Evolutionary conservation across 2,329 filamentous ascomycete genomes (phyloP).

Genomic region (Anthostomella pinea): DNA sequence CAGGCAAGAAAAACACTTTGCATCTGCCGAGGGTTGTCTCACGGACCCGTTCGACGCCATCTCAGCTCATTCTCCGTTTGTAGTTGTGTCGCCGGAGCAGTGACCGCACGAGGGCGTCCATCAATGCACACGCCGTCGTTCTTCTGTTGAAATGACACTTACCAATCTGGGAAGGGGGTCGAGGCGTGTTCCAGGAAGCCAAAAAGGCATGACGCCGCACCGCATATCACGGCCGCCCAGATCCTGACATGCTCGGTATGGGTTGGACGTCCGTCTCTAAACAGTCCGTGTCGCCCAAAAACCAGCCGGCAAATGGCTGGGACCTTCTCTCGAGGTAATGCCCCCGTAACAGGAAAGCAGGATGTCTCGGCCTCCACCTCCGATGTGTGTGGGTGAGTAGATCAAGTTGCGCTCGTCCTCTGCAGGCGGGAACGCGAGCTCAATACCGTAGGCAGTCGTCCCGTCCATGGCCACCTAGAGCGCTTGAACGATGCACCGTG

Average conservation of each 20-base stretch:
- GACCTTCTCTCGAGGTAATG: no score
- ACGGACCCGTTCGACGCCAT: slow-evolving; percentile 13
- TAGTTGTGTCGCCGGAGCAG: slow-evolving; percentile 20
- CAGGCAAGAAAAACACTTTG: no score
- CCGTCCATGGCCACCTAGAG: no score
- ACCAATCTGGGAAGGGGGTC: slow-evolving; percentile 21
- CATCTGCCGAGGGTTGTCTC: slow-evolving; percentile 14
- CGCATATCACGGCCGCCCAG: slow-evolving; percentile 12
- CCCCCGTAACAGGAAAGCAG: neutral
- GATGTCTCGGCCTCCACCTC: no score
- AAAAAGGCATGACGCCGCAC: slow-evolving; percentile 16
- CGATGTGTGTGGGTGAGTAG: no score
- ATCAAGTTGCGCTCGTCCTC: no score
- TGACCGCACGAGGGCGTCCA: slow-evolving; percentile 15
- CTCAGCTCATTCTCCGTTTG: slow-evolving; percentile 15
- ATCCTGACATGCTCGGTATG: slow-evolving; percentile 13
- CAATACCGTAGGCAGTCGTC: no score
- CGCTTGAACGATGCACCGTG: neutral
- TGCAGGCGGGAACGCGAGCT: no score
- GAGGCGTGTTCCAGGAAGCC: slow-evolving; percentile 13
- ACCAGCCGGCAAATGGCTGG: slow-evolving; percentile 4
- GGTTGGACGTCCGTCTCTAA: slow-evolving; percentile 8
- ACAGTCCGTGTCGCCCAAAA: slow-evolving; percentile 7
- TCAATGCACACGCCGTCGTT: slow-evolving; percentile 19
- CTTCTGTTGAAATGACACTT: slow-evolving; percentile 19